Base-by-base conservation (phyloP, 495 filamentous ascomycete genomes). In the Xylaria bambusicola region DNA sequence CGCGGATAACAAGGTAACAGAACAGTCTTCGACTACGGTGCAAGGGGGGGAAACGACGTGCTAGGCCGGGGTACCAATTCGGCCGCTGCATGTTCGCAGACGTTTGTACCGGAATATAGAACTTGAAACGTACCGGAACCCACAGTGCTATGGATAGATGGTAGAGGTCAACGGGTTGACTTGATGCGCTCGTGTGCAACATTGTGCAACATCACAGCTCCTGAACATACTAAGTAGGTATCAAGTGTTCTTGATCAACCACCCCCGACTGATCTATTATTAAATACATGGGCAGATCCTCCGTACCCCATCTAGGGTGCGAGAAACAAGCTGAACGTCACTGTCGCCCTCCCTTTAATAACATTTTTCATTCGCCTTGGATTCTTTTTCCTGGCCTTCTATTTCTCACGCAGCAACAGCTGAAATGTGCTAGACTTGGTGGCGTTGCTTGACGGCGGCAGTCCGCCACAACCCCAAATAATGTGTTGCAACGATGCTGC, bases 81-180 rank as follows among this genome's bases (percentile, higher is more conserved):
- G 53, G 27, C 53, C 53, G 44, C 44, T 20, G 46, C 53, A 48
- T 18, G 42, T 48, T 36, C 8, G 42, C 53, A 56, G 42, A 56
- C 29, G 29, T 42, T 33, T 44, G 38, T 44, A 13, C 52, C 56
- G 56, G 36, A 58, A 51, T 56, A 41, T 7, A 20, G 44, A n/a
- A 23, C 17, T 42, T 58, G 46, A 51, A 58, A 51, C 46, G 44
- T 60, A 60, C 57, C 48, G 41, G 57, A 47, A 44, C 49, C 27
- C 41, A 40, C 21, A 60, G 27, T 42, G 21, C 57, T 45, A 53
- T 60, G 49, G 57, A 54, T 54, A 54, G 36, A 54, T 44, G 38
- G 17, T 38, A 36, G 26, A 54, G 7, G 36, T 44, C 38, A 38
- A 38, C 44, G 15, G 20, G 36, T 38, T 38, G 3, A 3, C 36